These are phyloP conservation scores for Irineochytrium annulatum DNA, from an alignment of 192 early-diverging fungal genomes.

Conservation along the genomic window DNA sequence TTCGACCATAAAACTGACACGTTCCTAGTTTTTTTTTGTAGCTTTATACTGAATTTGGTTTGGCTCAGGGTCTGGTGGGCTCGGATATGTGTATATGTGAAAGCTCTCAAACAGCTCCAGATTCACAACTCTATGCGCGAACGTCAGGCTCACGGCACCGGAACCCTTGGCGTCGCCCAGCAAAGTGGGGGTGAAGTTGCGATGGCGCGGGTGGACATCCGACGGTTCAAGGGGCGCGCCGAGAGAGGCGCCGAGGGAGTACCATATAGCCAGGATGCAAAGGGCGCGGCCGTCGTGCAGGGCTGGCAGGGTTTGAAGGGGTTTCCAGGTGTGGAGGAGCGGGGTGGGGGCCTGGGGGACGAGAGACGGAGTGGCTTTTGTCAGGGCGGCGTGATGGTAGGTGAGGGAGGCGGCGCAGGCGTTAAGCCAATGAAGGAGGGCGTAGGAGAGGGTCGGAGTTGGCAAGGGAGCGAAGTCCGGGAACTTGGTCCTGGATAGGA, in stretches of 20 bases:
- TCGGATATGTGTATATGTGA: no score
- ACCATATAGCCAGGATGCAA: constrained; percentile 15
- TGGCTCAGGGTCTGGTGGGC: no score
- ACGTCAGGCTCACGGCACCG: background rate
- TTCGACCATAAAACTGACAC: no score
- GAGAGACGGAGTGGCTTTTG: background rate
- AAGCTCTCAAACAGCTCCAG: constrained; percentile 14
- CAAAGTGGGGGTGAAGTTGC: no score
- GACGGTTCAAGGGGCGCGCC: no score
- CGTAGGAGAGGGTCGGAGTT: no score
- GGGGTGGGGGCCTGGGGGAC: constrained; percentile 8
- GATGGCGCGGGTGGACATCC: no score
- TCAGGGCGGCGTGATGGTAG: background rate
- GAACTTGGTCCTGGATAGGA: no score
- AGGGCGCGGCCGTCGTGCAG: constrained; percentile 33
- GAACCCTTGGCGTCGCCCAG: background rate
- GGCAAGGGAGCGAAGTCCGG: no score
- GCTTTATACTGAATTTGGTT: no score
- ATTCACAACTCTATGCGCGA: constrained; percentile 14
- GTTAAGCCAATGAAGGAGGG: constrained; percentile 46
- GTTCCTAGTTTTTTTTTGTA: no score
- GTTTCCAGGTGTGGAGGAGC: constrained; percentile 21
- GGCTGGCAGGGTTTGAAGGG: no score
- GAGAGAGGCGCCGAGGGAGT: constrained; percentile 22
- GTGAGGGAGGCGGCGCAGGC: constrained; percentile 14